These are phyloP conservation scores for Xylona heveae DNA, from an alignment of 495 filamentous ascomycete species.

Conservation along the genomic window DNA sequence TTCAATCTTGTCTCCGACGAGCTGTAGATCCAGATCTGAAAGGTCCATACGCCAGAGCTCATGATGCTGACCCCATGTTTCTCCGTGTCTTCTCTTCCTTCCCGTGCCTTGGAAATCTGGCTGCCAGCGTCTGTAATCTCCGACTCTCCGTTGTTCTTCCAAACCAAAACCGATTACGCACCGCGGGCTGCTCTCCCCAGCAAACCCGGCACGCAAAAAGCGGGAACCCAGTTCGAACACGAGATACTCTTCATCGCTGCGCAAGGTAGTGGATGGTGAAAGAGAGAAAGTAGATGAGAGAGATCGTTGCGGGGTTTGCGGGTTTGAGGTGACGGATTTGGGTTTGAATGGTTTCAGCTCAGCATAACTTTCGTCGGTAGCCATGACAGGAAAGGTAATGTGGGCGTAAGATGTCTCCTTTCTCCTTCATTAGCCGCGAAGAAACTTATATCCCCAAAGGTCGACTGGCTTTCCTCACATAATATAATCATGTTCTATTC, in stretches of 20 bases:
- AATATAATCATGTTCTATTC: no score
- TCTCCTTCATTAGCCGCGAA: no score
- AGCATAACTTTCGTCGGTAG: neutral
- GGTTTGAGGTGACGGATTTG: constrained; percentile 26
- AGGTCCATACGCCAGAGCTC: constrained; percentile 73
- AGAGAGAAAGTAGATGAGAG: constrained; percentile 40
- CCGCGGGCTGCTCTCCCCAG: constrained; percentile 54
- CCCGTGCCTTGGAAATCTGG: constrained; percentile 26
- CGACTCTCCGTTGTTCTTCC: constrained; percentile 51
- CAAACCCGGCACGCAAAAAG: constrained; percentile 65
- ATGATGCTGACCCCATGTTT: constrained; percentile 46
- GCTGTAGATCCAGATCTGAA: constrained; percentile 44
- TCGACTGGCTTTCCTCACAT: no score
- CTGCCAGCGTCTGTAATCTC: constrained; percentile 61
- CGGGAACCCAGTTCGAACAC: constrained; percentile 68
- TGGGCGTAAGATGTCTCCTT: no score
- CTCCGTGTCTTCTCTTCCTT: constrained; percentile 18
- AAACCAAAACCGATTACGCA: constrained; percentile 52
- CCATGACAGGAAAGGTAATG: no score
- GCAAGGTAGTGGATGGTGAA: constrained; percentile 49
- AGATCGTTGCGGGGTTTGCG: constrained; percentile 38
- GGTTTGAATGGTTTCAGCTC: constrained; percentile 32
- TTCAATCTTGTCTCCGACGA: constrained; percentile 80
- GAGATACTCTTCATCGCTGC: constrained; percentile 64
- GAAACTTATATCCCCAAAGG: no score